Base-by-base conservation (phyloP, 441 rosid species). In the Corymbia calophylla region DNA sequence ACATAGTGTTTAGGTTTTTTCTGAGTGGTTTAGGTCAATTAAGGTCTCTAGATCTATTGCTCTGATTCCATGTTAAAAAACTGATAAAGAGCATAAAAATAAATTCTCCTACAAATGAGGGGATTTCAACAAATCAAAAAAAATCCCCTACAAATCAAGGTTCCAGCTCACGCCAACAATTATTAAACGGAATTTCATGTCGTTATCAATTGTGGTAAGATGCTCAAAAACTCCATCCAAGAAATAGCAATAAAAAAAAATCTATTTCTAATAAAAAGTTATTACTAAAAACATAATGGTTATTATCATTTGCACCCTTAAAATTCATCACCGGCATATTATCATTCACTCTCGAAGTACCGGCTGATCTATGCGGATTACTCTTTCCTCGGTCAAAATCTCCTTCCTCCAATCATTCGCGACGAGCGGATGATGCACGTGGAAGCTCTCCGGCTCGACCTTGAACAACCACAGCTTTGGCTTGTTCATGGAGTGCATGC, bases 231-330 rank as follows among this genome's bases (percentile, higher is more conserved):
- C 64, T 58, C 64, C 64, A 0, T 58, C 0, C 0, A 56, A 23
- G 0, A 2, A 58, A 58, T 10, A 25, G 0, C 9, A 9, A 23
- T 56, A 56, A 0, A 58, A 25, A 58, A 53, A 56, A 8, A 0
- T 56, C 44, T 9, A 56, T 56, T 21, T 56, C 0, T 56, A 1
- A 23, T 0, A 2, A 58, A 56, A 58, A 58, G 1, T 23, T 58
- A 23, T 58, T 58, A 1, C 25, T 0, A 9, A 0, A 0, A 56
- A 23, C 6, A 25, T 0, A 58, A 25, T 58, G 0, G 44, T 39
- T 39, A 58, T 58, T 58, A 10, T 58, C 64, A 58, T 0, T 58
- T 25, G 0, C 7, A 0, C 14, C 14, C 0, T 25, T 0, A 58
- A 39, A 39, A 54, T 54, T 54, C 19, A 53, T 53, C 21, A 1